phyloP scores from a whole-genome alignment of 768 basidiomycete genomes.

The Lentinula detonsa region DNA sequence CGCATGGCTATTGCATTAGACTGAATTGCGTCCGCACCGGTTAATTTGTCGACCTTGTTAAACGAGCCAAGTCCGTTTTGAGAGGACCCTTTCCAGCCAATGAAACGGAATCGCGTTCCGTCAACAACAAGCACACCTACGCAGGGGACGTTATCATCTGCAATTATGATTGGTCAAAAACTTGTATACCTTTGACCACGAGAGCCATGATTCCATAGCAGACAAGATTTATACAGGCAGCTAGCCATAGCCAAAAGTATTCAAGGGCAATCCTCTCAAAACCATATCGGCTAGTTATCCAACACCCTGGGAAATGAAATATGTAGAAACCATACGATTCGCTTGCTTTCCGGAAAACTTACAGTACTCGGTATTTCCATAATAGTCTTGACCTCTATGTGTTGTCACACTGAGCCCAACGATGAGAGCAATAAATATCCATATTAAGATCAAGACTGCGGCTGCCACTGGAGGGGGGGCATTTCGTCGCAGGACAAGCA shows the following conservation, averaged over 20 bases:
- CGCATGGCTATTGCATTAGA: slow-evolving; percentile 21
- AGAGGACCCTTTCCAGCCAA: background rate
- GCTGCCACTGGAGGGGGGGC: slow-evolving; percentile 20
- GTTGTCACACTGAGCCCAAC: slow-evolving; percentile 23
- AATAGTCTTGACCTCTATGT: slow-evolving; percentile 26
- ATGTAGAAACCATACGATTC: background rate
- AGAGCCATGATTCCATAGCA: slow-evolving; percentile 33
- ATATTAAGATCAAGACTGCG: slow-evolving; percentile 24
- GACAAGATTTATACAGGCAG: slow-evolving; percentile 27
- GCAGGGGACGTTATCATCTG: background rate
- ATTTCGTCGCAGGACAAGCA: slow-evolving; percentile 27
- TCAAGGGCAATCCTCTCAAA: slow-evolving; percentile 32
- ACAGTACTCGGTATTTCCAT: slow-evolving; percentile 31
- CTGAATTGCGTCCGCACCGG: background rate
- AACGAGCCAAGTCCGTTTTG: background rate
- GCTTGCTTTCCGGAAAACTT: background rate
- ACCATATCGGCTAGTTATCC: slow-evolving; percentile 28
- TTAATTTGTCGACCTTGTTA: background rate
- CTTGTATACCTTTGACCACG: slow-evolving; percentile 20
- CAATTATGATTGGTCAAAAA: background rate
- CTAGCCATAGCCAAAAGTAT: slow-evolving; percentile 38
- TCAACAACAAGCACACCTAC: slow-evolving; percentile 20
- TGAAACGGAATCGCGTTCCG: slow-evolving; percentile 18
- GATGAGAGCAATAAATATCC: slow-evolving; percentile 27
- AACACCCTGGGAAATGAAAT: slow-evolving; percentile 29